These are phyloP conservation scores for Magnaporthiopsis rhizophila DNA, from an alignment of 2,329 filamentous ascomycete species.

Conservation along the genomic window DNA sequence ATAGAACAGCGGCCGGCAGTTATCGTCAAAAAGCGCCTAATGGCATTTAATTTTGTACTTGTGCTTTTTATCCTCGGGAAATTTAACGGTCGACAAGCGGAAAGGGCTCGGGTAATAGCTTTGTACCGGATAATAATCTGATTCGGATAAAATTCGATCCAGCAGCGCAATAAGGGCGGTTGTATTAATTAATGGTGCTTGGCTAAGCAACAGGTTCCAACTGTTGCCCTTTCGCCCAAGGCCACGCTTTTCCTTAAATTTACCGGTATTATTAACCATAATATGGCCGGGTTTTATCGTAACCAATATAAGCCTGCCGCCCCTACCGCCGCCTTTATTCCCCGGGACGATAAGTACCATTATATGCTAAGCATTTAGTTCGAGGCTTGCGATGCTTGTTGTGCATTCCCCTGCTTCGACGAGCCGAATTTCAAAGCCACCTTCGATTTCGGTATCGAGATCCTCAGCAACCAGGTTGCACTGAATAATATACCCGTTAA, in stretches of 20 bases:
- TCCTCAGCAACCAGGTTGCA: slow-evolving; percentile 80
- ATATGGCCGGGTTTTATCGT: slow-evolving; percentile 96
- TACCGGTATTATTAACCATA: slow-evolving; percentile 75
- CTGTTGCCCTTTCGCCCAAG: slow-evolving; percentile 49
- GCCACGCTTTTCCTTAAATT: slow-evolving; percentile 56
- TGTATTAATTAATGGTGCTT: too few species aligned
- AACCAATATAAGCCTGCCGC: slow-evolving; percentile 70
- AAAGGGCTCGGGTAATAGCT: too few species aligned
- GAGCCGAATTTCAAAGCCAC: slow-evolving; percentile 96
- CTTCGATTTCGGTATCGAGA: slow-evolving; percentile 88
- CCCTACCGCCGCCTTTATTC: slow-evolving; percentile 66
- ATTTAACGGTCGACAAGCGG: too few species aligned
- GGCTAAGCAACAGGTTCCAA: too few species aligned
- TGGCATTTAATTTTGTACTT: too few species aligned
- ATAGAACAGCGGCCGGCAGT: too few species aligned
- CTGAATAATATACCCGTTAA: slow-evolving; percentile 95
- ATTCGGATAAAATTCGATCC: too few species aligned
- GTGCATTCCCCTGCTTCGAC: slow-evolving; percentile 96
- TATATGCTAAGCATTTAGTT: slow-evolving; percentile 94
- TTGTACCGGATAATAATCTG: too few species aligned
- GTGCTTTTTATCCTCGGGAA: too few species aligned
- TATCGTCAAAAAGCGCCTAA: too few species aligned
- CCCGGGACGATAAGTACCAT: slow-evolving; percentile 59
- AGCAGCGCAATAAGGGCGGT: too few species aligned
- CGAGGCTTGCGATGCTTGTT: slow-evolving; percentile 88